Evolutionary conservation across 2,329 filamentous ascomycete genomes (phyloP), one percentile per base, ranked within the genome.

Genomic region (Aspergillus glaucus): DNA sequence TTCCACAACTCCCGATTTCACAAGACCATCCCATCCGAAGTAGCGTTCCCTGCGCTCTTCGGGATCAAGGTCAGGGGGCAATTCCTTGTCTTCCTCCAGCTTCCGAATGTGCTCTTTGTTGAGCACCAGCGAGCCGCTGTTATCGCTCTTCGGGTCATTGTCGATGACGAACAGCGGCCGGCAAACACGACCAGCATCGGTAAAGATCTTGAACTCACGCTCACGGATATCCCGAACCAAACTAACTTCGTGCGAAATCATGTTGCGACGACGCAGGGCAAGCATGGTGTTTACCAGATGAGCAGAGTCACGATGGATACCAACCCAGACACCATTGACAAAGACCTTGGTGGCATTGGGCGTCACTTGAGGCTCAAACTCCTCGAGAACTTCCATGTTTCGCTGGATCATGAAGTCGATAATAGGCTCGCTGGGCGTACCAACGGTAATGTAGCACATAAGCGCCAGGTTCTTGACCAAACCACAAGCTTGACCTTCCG

Each of bases 371-470:
- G 88, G 87, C 64, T 93, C 88, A 62, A 96, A 98, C 67, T 98
- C 93, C 67, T 98, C 93, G 0, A 98, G 78, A 2, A 96, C 82
- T 64, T 97, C 92, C 89, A 98, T 96, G 62, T 92, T 91, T 55
- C 91, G 80, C 58, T 92, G 87, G 58, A 92, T 88, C 88, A 98
- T 93, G 74, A 95, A 98, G 60, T 95, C 88, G 36, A 92, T 83
- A 59, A 97, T 87, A 2, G 92, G 91, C 49, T 92, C 87, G 15
- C 88, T 88, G 14, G 91, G 89, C 26, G 90, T 94, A 61, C 92
- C 92, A 44, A 97, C 91, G 62, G 90, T 96, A 64, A 98, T 91
- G 62, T 95, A 96, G 66, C 93, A 97, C 92, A 98, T 97, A 46
- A 98, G 78, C 5, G 93, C 91, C 66, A 98, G 66, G 64, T 98